Evolutionary conservation across 2,329 filamentous ascomycete species (phyloP).

Genomic region (Sporothrix humicola): DNA sequence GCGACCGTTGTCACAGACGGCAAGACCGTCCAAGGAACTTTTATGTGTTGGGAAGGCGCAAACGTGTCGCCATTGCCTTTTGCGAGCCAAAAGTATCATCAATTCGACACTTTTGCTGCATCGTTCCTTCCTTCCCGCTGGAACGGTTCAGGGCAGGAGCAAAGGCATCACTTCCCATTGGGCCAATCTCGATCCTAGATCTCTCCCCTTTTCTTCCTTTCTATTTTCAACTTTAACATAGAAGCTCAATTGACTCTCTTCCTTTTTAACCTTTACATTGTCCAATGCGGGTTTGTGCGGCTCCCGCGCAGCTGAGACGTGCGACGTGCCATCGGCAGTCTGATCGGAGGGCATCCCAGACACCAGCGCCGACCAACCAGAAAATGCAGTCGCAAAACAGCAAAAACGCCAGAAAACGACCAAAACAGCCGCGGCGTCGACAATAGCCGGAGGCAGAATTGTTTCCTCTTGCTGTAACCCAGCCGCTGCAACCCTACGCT

Average conservation of each 20-base stretch:
- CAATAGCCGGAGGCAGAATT: slow-evolving; percentile 24
- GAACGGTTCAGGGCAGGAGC: slow-evolving; percentile 5
- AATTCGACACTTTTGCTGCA: not conserved
- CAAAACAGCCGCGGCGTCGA: not conserved
- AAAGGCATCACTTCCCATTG: slow-evolving; percentile 8
- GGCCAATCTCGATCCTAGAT: not conserved
- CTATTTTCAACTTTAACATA: not conserved
- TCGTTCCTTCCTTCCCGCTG: slow-evolving; percentile 20
- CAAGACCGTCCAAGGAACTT: not conserved
- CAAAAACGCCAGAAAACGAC: not conserved
- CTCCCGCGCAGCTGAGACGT: slow-evolving; percentile 42
- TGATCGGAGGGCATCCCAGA: slow-evolving; percentile 40
- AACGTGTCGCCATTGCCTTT: not conserved
- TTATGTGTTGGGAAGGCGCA: not conserved
- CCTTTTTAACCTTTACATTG: not conserved
- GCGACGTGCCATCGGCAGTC: slow-evolving; percentile 43
- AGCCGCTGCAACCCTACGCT: not conserved
- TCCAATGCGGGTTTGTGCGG: slow-evolving; percentile 36
- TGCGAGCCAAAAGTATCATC: slow-evolving; percentile 2
- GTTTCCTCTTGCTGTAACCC: not conserved
- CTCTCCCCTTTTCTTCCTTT: not conserved
- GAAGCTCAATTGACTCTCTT: too few relatives aligned
- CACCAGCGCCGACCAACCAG: not conserved
- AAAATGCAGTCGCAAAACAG: not conserved
- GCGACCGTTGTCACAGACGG: slow-evolving; percentile 10